A percentile compares a stretch with the other conserved stretches of the same genome.
phyloP scores from a whole-genome alignment of 164 flowering plant species.

The Magnolia kwangsiensis region DNA sequence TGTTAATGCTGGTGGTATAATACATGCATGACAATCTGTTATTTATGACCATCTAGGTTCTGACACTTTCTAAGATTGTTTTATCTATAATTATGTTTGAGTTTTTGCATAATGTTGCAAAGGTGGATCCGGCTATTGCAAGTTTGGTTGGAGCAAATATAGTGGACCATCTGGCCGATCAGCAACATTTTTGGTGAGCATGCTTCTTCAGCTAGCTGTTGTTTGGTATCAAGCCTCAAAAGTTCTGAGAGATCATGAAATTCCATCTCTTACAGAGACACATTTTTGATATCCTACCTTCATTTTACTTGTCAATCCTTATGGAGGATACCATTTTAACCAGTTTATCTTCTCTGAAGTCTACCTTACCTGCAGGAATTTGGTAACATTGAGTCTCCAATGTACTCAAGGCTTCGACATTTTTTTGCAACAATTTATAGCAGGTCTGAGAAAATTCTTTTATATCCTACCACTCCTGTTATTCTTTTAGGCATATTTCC shows the following conservation, averaged over 20 bases:
- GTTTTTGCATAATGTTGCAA: slow-evolving; percentile 1
- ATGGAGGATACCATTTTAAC: background rate
- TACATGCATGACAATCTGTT: no score
- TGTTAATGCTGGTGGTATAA: no score
- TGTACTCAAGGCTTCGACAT: slow-evolving; percentile 69
- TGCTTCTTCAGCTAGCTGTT: slow-evolving; percentile 1
- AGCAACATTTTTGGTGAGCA: slow-evolving; percentile 81
- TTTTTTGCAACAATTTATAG: slow-evolving; percentile 69
- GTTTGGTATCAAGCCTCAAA: background rate
- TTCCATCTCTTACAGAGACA: background rate
- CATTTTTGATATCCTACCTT: background rate
- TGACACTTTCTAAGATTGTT: background rate
- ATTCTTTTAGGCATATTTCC: background rate
- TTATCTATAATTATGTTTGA: background rate
- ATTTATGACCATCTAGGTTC: background rate
- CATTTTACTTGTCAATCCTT: background rate
- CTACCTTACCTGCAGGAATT: slow-evolving; percentile 62
- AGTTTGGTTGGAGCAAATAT: slow-evolving; percentile 96
- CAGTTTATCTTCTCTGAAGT: slow-evolving; percentile 4
- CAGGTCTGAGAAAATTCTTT: slow-evolving; percentile 36
- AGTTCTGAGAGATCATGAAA: background rate
- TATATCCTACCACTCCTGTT: background rate
- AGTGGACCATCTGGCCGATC: slow-evolving; percentile 67
- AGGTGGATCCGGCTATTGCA: slow-evolving; percentile 99
- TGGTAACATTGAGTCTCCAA: slow-evolving; percentile 85